Percentiles rank a stretch among this genome's conserved stretches.
Evolutionary conservation across 1,284 basidiomycete species (phyloP).

Genomic region (Moesziomyces parantarcticus): DNA sequence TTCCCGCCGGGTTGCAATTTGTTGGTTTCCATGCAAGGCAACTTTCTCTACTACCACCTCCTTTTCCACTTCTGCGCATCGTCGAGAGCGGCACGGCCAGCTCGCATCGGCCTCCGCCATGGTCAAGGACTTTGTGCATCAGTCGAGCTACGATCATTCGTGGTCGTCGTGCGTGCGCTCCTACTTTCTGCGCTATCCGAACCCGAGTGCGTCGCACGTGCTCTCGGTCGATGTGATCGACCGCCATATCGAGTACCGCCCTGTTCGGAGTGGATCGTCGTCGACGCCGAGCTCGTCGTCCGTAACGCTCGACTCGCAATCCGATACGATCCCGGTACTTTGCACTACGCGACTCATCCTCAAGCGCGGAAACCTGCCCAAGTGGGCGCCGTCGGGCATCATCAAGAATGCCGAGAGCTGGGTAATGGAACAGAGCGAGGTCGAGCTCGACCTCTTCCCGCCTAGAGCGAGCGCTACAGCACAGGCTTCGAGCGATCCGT

Average conservation of each 20-base stretch:
- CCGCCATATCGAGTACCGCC: slow-evolving; percentile 70
- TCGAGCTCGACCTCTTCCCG: slow-evolving; percentile 59
- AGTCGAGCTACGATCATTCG: slow-evolving; percentile 44
- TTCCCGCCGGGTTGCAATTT: slow-evolving; percentile 14
- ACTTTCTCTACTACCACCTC: neutral
- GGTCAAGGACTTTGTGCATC: slow-evolving; percentile 51
- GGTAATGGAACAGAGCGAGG: slow-evolving; percentile 67
- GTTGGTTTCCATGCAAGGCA: slow-evolving; percentile 9
- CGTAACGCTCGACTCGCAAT: slow-evolving; percentile 13
- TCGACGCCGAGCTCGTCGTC: slow-evolving; percentile 29
- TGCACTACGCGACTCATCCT: slow-evolving; percentile 88
- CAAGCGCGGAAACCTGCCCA: slow-evolving; percentile 87
- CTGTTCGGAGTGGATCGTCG: slow-evolving; percentile 20
- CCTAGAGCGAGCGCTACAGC: slow-evolving; percentile 9
- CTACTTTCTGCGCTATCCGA: slow-evolving; percentile 95
- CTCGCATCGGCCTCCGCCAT: slow-evolving; percentile 5
- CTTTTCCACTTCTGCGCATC: neutral
- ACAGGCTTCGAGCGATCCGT: no score
- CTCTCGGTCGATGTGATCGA: slow-evolving; percentile 93
- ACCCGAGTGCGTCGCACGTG: slow-evolving; percentile 93
- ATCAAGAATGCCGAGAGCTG: slow-evolving; percentile 69
- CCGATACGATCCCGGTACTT: slow-evolving; percentile 75
- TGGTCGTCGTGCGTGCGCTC: slow-evolving; percentile 70
- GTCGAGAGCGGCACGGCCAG: neutral
- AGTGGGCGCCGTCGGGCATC: slow-evolving; percentile 87